These are phyloP conservation scores for Ormosia semicastrata DNA, from an alignment of 306 rosid species.

Conservation along the genomic window DNA sequence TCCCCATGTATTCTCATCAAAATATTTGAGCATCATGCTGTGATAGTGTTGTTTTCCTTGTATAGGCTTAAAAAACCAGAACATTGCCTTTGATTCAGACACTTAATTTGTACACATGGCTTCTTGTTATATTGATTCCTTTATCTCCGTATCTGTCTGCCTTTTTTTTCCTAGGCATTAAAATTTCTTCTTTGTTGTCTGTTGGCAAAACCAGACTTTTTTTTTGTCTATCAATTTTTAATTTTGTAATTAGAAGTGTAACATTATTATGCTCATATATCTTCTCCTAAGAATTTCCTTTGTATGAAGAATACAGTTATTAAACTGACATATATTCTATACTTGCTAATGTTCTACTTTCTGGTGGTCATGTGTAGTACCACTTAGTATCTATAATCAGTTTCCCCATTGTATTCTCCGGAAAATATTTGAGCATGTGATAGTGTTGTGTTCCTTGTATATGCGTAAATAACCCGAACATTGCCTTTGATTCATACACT, in stretches of 20 bases:
- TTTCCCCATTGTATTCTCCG: not conserved
- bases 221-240: too few species aligned
- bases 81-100: not conserved
- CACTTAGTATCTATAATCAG: not conserved
- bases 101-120: not conserved
- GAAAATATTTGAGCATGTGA: not conserved
- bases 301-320: not conserved
- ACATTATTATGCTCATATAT: too few species aligned
- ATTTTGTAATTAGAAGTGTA: too few species aligned
- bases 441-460: not conserved
- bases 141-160: too few species aligned
- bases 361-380: not conserved
- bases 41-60: not conserved
- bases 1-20: not conserved
- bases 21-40: not conserved
- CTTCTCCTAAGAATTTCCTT: too few species aligned
- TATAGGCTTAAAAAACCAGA: not conserved
- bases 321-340: not conserved
- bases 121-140: too few species aligned
- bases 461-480: constrained; percentile 1
- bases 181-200: too few species aligned
- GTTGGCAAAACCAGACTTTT: too few species aligned
- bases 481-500: not conserved
- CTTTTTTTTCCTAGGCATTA: too few species aligned
- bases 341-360: not conserved